Percentiles rank a stretch among this genome's conserved stretches.
Conservation (phyloP, 192 early-diverging fungal genomes). For the Dissophora globulifera region DNA sequence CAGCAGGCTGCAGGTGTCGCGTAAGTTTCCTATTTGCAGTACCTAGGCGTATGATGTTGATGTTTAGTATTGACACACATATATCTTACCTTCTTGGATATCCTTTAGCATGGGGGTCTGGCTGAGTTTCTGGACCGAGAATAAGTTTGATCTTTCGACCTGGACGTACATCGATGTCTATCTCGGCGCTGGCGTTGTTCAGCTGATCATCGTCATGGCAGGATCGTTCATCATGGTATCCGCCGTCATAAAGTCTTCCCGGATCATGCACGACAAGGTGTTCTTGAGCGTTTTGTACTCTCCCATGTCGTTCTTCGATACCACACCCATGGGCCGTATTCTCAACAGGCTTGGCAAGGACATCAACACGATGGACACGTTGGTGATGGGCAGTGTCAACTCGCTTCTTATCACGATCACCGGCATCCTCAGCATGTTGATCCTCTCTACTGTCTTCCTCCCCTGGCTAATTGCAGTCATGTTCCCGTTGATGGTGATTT, state of each 20-base stretch:
- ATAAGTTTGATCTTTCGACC: slow-evolving; percentile 16
- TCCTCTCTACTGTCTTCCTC: slow-evolving; percentile 55
- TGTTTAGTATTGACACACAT: too few relatives aligned
- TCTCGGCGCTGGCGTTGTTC: slow-evolving; percentile 27
- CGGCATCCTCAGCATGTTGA: slow-evolving; percentile 63
- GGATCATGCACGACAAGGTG: slow-evolving; percentile 66
- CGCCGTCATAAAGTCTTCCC: slow-evolving; percentile 66
- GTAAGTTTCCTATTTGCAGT: slow-evolving; percentile 16
- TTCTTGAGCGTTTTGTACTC: slow-evolving; percentile 72
- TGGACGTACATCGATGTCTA: slow-evolving; percentile 50
- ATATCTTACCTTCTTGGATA: too few relatives aligned
- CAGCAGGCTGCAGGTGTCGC: slow-evolving; percentile 32
- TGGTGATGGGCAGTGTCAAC: slow-evolving; percentile 60
- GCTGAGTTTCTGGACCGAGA: slow-evolving; percentile 43
- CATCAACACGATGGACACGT: slow-evolving; percentile 79
- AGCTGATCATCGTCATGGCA: slow-evolving; percentile 32
- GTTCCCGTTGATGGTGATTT: slow-evolving; percentile 59
- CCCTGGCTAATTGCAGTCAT: slow-evolving; percentile 63
- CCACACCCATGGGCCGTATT: slow-evolving; percentile 76
- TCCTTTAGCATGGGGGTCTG: slow-evolving; percentile 50
- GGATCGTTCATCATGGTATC: slow-evolving; percentile 31
- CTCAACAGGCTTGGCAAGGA: slow-evolving; percentile 86
- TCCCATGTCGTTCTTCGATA: slow-evolving; percentile 73
- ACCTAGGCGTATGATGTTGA: too few relatives aligned
- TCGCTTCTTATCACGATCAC: slow-evolving; percentile 63